Conservation (phyloP, 2,329 filamentous ascomycete genomes). For the Colletotrichum cordylinicola region DNA sequence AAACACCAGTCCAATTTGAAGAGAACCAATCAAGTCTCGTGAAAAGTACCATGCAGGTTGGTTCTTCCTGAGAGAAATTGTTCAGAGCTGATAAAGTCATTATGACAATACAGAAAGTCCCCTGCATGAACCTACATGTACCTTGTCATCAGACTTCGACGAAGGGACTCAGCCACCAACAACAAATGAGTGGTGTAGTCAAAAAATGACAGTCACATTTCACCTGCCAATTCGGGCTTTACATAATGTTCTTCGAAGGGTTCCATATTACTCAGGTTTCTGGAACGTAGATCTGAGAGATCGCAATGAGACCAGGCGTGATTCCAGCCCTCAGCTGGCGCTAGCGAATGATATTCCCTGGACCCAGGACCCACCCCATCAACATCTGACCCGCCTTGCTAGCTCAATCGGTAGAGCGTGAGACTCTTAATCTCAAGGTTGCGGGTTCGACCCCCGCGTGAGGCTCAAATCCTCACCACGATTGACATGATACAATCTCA, state of each 20-base stretch:
- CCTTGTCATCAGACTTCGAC: neutral
- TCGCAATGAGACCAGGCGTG: neutral
- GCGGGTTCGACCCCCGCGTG: constrained; percentile 29
- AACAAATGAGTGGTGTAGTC: neutral
- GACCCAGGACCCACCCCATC: rapidly evolving
- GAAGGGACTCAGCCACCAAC: neutral
- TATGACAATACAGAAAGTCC: neutral
- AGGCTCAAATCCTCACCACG: constrained; percentile 24
- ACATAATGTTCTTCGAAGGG: neutral
- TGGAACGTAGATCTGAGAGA: neutral
- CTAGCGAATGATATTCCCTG: neutral
- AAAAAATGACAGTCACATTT: neutral
- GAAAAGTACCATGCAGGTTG: neutral
- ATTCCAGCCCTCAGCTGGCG: neutral
- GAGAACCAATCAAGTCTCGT: neutral
- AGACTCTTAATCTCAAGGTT: constrained; percentile 61
- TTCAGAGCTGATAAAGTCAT: neutral
- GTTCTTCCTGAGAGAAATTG: neutral
- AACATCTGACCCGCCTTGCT: constrained; percentile 36
- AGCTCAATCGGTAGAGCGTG: constrained; percentile 78
- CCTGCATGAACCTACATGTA: neutral
- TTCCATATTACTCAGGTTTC: neutral
- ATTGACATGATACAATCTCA: neutral
- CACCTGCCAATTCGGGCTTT: neutral
- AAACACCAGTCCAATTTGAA: neutral